Evolutionary conservation across 2,329 filamentous ascomycete species (phyloP).

Genomic region (Ascochyta viciae-villosae): DNA sequence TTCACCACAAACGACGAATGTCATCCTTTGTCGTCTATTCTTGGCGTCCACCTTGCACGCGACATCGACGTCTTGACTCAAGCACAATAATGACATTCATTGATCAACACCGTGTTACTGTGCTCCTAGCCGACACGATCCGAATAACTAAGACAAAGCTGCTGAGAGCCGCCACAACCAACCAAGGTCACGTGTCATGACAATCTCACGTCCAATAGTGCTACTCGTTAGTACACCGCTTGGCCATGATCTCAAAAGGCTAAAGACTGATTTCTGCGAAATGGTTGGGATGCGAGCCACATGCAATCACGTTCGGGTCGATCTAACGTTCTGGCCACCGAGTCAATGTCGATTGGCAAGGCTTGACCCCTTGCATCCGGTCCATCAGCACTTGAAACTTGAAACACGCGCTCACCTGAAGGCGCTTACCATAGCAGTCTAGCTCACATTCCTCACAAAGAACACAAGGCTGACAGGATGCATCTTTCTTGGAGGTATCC

Average conservation of each 20-base stretch:
- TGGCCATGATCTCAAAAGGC: neutral
- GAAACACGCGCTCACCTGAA: conserved; percentile 5
- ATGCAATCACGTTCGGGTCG: conserved; percentile 2
- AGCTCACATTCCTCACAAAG: neutral
- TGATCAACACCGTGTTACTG: neutral
- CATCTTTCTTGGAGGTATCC: neutral
- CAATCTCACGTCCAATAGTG: conserved; percentile 14
- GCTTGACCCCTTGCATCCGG: conserved; percentile 9
- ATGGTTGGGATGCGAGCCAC: neutral
- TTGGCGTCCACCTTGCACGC: neutral
- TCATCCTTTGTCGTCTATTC: conserved; percentile 8
- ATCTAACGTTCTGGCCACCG: conserved; percentile 16
- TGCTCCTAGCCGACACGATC: neutral
- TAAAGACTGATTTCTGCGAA: neutral
- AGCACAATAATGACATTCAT: neutral
- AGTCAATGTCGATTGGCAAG: conserved; percentile 1
- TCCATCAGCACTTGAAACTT: conserved; percentile 11
- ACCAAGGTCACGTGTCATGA: conserved; percentile 6
- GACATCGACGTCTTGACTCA: conserved; percentile 1
- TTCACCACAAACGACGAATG: conserved; percentile 2
- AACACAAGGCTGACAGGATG: conserved; percentile 5
- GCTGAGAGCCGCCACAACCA: neutral
- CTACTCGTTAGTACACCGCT: conserved; percentile 2
- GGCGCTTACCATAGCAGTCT: neutral
- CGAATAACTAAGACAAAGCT: neutral